These are phyloP conservation scores for Viola odorata DNA, from an alignment of 345 rosid species.

Conservation along the genomic window DNA sequence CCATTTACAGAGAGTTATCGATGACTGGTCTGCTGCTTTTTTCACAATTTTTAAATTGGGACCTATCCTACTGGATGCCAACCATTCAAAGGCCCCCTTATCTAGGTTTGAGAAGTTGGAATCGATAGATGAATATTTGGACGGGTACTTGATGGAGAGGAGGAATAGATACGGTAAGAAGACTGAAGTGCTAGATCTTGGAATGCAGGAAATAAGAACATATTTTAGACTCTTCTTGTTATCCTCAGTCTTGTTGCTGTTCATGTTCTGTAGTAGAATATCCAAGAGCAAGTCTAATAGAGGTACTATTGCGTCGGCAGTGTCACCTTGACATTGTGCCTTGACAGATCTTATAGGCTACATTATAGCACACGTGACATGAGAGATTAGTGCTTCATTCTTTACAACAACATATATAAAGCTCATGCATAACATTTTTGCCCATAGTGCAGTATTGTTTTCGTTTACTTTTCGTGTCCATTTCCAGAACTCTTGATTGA, in stretches of 20 bases:
- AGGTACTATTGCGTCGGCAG: constrained; percentile 44
- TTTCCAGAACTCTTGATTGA: too few relatives aligned
- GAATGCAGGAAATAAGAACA: constrained; percentile 94
- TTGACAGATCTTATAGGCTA: too few relatives aligned
- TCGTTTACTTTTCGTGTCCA: too few relatives aligned
- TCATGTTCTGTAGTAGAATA: constrained; percentile 95
- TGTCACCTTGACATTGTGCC: constrained; percentile 8
- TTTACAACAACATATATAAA: constrained; percentile 5
- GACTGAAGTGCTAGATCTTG: constrained; percentile 81
- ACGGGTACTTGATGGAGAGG: constrained; percentile 84
- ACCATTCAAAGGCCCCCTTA: constrained; percentile 30
- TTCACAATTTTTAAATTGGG: constrained; percentile 64
- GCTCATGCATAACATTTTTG: not conserved
- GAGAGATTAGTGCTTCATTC: constrained; percentile 7
- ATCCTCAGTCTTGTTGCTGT: constrained; percentile 70
- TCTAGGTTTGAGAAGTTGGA: constrained; percentile 50
- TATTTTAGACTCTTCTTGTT: constrained; percentile 92
- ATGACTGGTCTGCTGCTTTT: constrained; percentile 86
- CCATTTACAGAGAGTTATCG: constrained; percentile 64
- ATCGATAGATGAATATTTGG: constrained; percentile 87
- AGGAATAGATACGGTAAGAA: constrained; percentile 77
- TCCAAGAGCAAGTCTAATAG: constrained; percentile 58
- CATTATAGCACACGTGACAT: too few relatives aligned
- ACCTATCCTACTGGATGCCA: constrained; percentile 35
- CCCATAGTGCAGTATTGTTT: not conserved